phyloP scores from a whole-genome alignment of 306 rosid species.

The Rosa persica region DNA sequence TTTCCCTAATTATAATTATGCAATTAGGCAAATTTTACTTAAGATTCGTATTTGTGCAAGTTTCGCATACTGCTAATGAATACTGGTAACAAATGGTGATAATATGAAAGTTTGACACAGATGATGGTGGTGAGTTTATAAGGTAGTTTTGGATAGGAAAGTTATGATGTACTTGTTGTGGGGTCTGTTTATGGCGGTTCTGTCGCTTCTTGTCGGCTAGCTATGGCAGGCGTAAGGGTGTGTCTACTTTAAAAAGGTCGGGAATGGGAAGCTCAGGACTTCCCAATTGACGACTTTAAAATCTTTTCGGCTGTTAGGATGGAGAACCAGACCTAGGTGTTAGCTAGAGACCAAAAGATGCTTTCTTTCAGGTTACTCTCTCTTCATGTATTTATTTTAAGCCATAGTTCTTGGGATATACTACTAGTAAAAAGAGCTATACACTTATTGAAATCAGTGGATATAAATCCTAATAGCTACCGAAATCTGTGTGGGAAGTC shows the following conservation, averaged over 20 bases:
- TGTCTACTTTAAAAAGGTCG: constrained; percentile 34
- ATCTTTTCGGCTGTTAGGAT: constrained; percentile 26
- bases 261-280: constrained; percentile 38
- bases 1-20: no score
- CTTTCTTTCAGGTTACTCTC: constrained; percentile 33
- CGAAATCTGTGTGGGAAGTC: no score
- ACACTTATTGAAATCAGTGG: no score
- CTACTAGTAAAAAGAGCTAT: no score
- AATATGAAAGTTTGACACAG: no score
- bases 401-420: background rate
- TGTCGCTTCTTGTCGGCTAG: constrained; percentile 38
- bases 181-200: constrained; percentile 40
- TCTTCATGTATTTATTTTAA: background rate
- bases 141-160: constrained; percentile 14
- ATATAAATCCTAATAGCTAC: no score
- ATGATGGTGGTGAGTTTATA: background rate
- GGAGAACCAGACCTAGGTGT: constrained; percentile 28
- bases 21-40: no score
- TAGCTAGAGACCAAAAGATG: constrained; percentile 41
- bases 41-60: no score
- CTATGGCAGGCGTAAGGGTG: constrained; percentile 32
- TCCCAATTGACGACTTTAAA: constrained; percentile 31
- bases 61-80: no score
- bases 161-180: constrained; percentile 37
- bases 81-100: no score